Evolutionary conservation across 176 grass and related monocot species (phyloP).

Genomic region (Hsuehochloa calcarea): DNA sequence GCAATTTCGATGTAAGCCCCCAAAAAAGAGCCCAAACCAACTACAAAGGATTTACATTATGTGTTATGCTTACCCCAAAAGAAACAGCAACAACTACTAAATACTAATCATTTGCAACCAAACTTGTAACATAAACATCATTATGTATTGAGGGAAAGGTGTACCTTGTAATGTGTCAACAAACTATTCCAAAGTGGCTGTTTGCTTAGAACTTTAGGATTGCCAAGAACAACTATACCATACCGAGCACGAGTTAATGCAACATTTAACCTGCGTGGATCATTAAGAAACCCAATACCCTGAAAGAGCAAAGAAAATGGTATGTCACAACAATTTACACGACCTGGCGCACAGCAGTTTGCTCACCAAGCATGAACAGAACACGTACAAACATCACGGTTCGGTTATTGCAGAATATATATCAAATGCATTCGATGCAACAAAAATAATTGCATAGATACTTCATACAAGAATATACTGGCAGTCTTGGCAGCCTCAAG

Average conservation of each 20-base stretch:
- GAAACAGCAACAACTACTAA: background rate
- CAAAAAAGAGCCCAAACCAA: background rate
- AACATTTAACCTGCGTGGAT: constrained; percentile 99
- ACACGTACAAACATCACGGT: background rate
- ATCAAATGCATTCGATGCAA: background rate
- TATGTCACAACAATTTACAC: constrained; percentile 6
- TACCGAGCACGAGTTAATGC: constrained; percentile 94
- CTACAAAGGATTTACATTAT: background rate
- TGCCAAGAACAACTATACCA: constrained; percentile 96
- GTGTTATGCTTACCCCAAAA: background rate
- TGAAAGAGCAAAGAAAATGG: constrained; percentile 35
- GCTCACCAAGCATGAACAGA: constrained; percentile 5
- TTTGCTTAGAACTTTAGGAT: constrained; percentile 99
- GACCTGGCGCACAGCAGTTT: background rate
- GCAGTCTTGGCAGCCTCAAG: background rate
- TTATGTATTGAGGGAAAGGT: background rate
- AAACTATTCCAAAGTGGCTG: constrained; percentile 99
- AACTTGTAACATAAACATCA: background rate
- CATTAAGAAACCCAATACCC: constrained; percentile 99
- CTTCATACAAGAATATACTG: background rate
- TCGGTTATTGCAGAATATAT: background rate
- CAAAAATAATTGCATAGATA: constrained; percentile 13
- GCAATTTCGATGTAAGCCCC: background rate
- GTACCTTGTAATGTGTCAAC: constrained; percentile 99
- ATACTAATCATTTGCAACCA: background rate